Conservation (phyloP, 345 rosid species). For the Arabidopsis arenosa region DNA sequence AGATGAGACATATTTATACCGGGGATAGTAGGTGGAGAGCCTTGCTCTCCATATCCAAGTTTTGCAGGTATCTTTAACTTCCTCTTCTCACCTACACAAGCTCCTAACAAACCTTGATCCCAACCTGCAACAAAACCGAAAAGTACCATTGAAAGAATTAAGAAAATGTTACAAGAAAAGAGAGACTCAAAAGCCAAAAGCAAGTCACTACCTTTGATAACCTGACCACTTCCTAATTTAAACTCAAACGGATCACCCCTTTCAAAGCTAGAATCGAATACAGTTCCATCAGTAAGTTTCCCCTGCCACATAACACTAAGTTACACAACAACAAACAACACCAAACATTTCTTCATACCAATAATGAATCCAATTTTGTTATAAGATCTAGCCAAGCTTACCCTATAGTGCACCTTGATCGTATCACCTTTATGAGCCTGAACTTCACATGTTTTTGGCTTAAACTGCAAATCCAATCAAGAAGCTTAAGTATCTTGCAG, state of each 20-base stretch:
- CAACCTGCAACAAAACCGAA: slow-evolving; percentile 62
- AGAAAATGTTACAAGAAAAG: neutral
- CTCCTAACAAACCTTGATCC: slow-evolving; percentile 94
- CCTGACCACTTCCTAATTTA: slow-evolving; percentile 92
- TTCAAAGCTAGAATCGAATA: slow-evolving; percentile 95
- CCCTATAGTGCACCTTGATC: slow-evolving; percentile 89
- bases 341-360: neutral
- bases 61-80: slow-evolving; percentile 94
- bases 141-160: neutral
- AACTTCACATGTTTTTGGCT: slow-evolving; percentile 73
- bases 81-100: slow-evolving; percentile 88
- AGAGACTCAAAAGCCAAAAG: neutral
- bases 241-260: slow-evolving; percentile 95
- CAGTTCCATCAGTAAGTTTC: slow-evolving; percentile 91
- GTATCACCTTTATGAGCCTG: slow-evolving; percentile 93
- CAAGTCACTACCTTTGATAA: slow-evolving; percentile 70
- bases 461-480: slow-evolving; percentile 49
- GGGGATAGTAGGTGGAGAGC: slow-evolving; percentile 94
- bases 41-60: slow-evolving; percentile 91
- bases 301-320: slow-evolving; percentile 57
- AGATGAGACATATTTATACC: slow-evolving; percentile 51
- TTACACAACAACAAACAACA: slow-evolving; percentile 5
- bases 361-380: neutral
- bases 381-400: slow-evolving; percentile 43
- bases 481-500: neutral